Conservation (phyloP, 306 rosid species). For the Citrullus amarus region DNA sequence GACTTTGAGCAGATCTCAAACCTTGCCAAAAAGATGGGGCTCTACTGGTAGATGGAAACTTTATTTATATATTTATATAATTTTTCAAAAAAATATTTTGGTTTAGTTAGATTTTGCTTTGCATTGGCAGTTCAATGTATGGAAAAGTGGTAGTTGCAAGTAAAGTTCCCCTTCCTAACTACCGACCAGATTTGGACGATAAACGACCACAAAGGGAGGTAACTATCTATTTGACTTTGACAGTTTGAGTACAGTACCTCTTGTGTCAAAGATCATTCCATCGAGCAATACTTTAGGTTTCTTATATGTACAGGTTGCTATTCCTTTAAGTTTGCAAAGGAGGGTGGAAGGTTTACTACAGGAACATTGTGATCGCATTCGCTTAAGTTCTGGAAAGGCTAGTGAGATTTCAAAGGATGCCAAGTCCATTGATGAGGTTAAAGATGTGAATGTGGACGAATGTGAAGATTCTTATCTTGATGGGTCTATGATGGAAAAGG, state of each 20-base stretch:
- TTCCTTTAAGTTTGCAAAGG: conserved; percentile 85
- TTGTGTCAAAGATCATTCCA: conserved; percentile 6
- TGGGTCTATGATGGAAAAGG: conserved; percentile 93
- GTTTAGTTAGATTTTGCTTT: conserved; percentile 10
- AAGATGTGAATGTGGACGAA: conserved; percentile 34
- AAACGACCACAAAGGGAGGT: conserved; percentile 99
- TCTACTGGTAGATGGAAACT: conserved; percentile 39
- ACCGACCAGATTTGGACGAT: conserved; percentile 97
- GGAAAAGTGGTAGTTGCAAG: conserved; percentile 96
- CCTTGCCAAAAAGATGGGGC: conserved; percentile 89
- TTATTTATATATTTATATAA: background rate
- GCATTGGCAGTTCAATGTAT: conserved; percentile 43
- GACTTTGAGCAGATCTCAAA: conserved; percentile 92
- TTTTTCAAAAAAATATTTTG: background rate
- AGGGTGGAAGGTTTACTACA: conserved; percentile 87
- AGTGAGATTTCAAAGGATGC: conserved; percentile 23
- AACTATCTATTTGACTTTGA: conserved; percentile 11
- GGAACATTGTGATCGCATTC: conserved; percentile 71
- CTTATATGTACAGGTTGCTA: conserved; percentile 43
- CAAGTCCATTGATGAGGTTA: conserved; percentile 28
- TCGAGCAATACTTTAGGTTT: background rate
- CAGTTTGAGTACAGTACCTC: background rate
- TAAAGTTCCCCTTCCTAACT: conserved; percentile 94
- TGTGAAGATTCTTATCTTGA: conserved; percentile 53
- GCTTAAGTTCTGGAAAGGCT: conserved; percentile 35